Base-by-base conservation (phyloP, 1,284 basidiomycete species). In the Melanopsichium pennsylvanicum region DNA sequence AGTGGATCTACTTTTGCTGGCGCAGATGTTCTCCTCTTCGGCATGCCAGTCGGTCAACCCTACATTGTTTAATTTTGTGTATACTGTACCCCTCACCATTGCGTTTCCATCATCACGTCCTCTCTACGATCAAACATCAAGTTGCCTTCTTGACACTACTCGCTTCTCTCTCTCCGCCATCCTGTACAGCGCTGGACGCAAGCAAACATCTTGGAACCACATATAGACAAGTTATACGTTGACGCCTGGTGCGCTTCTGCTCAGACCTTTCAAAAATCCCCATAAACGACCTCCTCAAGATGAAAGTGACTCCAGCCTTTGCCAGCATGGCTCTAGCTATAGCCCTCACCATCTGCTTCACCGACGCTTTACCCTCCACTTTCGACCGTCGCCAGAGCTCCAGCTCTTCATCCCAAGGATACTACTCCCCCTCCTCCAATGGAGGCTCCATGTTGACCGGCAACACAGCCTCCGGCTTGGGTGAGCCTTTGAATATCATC, bases 401-500 rank as follows among this genome's bases (percentile, higher is more conserved):
- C 41, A 27, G 18, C 32, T 40, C 48, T 12, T n/a, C n/a, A n/a
- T n/a, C n/a, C n/a, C 54, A 52, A 42, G 58, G 55, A 29, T 59
- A 55, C 40, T 50, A 26, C 59, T 55, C 34, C 22, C 59, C 66
- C 1, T 13, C 36, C 16, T 32, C 50, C 47, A 69, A 62, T 29
- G 66, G 66, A 21, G 59, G 59, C 19, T 69, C 66, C 15, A 49
- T 62, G 46, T 50, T 69, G n/a, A 69, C 59, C 8, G 59, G 46
- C 21, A 57, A 34, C 42, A 66, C 47, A 2, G 47, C 29, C 18
- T 50, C 57, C 2, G 57, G 49, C 16, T 33, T 59, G 21, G 70
- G 66, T 26, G 78, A 80, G 52, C 77, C 78, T 1, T 42, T 80
- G 49, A 78, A 80, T 47, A 58, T 80, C 35, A 77, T 80, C 45